Conservation (phyloP, 805 yeast genomes). For the Kluyveromyces nonfermentans region DNA sequence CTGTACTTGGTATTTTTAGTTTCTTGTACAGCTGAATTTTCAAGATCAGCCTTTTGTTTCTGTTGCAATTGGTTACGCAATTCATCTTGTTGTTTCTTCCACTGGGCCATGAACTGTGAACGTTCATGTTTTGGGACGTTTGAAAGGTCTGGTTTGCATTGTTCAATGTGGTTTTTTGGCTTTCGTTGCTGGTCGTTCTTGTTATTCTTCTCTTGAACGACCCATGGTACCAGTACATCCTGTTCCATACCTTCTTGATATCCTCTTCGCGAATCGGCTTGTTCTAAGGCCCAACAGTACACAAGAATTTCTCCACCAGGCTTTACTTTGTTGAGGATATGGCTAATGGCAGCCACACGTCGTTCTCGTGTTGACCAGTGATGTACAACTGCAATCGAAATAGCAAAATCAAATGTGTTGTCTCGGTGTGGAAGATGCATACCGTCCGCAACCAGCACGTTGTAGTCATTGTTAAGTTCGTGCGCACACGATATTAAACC, state of each 20-base stretch:
- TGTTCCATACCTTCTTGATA: slow-evolving; percentile 87
- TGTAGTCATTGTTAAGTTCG: slow-evolving; percentile 31
- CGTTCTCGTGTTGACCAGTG: slow-evolving; percentile 85
- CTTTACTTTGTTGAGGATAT: slow-evolving; percentile 52
- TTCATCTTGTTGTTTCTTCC: slow-evolving; percentile 23
- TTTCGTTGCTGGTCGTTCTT: slow-evolving; percentile 25
- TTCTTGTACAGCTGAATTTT: slow-evolving; percentile 16
- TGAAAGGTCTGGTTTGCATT: slow-evolving; percentile 20
- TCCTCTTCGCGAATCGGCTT: slow-evolving; percentile 78
- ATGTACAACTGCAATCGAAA: slow-evolving; percentile 91
- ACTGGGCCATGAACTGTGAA: slow-evolving; percentile 18
- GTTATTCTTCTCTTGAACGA: slow-evolving; percentile 43
- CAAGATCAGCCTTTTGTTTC: slow-evolving; percentile 12
- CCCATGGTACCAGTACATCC: slow-evolving; percentile 96
- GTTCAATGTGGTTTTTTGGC: slow-evolving; percentile 7
- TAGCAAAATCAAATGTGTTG: slow-evolving; percentile 62
- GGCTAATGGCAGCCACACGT: slow-evolving; percentile 63
- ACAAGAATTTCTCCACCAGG: slow-evolving; percentile 62
- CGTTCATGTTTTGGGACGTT: slow-evolving; percentile 23
- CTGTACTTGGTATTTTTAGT: slow-evolving; percentile 56
- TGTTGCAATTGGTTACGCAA: slow-evolving; percentile 14
- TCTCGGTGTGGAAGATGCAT: slow-evolving; percentile 49
- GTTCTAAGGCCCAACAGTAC: slow-evolving; percentile 97
- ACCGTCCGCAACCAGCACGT: slow-evolving; percentile 76
- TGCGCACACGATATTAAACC: slow-evolving; percentile 61